These are phyloP conservation scores for Erodium moschatum DNA, from an alignment of 441 rosid genomes.

Conservation along the genomic window DNA sequence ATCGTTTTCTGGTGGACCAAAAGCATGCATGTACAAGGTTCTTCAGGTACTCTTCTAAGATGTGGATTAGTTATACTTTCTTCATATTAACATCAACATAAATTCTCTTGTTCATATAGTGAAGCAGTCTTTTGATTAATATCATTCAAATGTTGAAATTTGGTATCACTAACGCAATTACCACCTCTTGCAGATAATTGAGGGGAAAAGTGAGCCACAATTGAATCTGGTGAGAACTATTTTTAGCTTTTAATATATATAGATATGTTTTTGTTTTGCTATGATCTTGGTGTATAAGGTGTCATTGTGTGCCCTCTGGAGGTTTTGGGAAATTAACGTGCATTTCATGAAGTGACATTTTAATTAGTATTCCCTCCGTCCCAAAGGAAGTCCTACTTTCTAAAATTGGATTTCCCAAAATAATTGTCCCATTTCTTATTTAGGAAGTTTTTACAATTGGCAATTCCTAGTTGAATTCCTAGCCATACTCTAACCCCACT, in stretches of 20 bases:
- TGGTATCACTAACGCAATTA: constrained; percentile 8
- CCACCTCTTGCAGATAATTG: constrained; percentile 55
- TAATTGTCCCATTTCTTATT: neutral
- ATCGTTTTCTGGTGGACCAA: constrained; percentile 85
- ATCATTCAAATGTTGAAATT: neutral
- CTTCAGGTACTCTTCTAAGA: constrained; percentile 48
- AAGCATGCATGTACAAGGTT: constrained; percentile 82
- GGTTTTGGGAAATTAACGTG: neutral
- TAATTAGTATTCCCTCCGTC: neutral
- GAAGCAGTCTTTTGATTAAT: neutral
- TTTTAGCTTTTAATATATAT: neutral
- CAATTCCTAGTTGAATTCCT: too few species aligned
- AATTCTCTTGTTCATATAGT: neutral
- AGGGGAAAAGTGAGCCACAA: constrained; percentile 41
- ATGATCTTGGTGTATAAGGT: neutral
- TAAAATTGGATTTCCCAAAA: neutral
- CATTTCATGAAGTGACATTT: neutral
- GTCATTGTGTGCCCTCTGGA: neutral
- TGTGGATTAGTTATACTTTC: neutral
- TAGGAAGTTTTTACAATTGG: neutral
- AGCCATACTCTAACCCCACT: too few species aligned
- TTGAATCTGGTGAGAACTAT: constrained; percentile 39
- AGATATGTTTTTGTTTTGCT: neutral
- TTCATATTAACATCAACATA: neutral
- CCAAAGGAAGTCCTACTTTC: neutral